Conservation (phyloP, 352 stramenopile genomes). For the Thalassiosira livingstoniorum region DNA sequence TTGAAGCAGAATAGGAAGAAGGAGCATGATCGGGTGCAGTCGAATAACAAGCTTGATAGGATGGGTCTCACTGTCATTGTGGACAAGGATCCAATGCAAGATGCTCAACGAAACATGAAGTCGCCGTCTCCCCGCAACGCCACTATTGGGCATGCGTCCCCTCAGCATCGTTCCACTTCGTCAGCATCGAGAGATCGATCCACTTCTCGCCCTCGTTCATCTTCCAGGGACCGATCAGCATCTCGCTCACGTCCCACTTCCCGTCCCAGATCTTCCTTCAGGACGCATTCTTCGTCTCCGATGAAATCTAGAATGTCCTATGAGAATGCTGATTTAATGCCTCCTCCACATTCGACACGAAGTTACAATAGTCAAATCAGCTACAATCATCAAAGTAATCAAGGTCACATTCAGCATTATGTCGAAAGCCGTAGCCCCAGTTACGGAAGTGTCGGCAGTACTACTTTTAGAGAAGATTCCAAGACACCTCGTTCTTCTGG, state of each 20-base stretch:
- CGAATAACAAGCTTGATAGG: too few species aligned
- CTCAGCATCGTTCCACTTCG: too few species aligned
- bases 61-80: too few species aligned
- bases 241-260: background rate
- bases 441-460: slow-evolving; percentile 21
- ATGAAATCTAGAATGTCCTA: background rate
- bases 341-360: background rate
- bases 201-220: too few species aligned
- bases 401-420: background rate
- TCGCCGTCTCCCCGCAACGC: too few species aligned
- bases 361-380: background rate
- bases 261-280: background rate
- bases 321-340: background rate
- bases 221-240: too few species aligned
- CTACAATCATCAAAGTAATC: background rate
- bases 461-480: slow-evolving; percentile 25
- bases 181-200: too few species aligned
- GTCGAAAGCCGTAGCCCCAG: background rate
- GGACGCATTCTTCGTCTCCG: background rate
- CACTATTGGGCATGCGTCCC: too few species aligned
- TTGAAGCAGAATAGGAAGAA: too few species aligned
- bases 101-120: too few species aligned
- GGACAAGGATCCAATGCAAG: too few species aligned
- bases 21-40: too few species aligned
- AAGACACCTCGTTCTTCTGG: slow-evolving; percentile 55